phyloP scores from a whole-genome alignment of 23 red algal genomes.

The Chondrus crispus region DNA sequence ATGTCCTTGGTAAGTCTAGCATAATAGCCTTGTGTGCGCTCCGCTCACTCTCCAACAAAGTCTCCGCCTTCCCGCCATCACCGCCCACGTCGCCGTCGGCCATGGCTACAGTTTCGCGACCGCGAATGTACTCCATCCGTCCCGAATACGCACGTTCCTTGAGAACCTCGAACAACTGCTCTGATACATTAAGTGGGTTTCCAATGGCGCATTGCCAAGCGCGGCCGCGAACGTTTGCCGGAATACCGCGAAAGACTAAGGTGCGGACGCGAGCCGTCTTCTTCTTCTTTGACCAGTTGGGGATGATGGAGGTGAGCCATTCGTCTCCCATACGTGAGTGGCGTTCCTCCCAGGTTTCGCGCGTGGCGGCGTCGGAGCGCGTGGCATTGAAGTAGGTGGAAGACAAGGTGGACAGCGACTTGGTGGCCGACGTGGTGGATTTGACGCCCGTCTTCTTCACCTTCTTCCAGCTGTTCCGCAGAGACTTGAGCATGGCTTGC shows the following conservation, averaged over 20 bases:
- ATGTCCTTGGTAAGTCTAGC: conserved; percentile 93
- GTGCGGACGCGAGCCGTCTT: conserved; percentile 69
- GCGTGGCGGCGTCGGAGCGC: background rate
- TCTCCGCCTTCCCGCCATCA: conserved; percentile 72
- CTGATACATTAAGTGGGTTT: conserved; percentile 82
- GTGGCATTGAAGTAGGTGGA: conserved; percentile 29
- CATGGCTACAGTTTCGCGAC: conserved; percentile 36
- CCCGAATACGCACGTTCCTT: conserved; percentile 77
- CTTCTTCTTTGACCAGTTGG: conserved; percentile 74
- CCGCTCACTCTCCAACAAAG: conserved; percentile 63
- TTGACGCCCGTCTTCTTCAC: conserved; percentile 57
- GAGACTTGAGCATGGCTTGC: conserved; percentile 20
- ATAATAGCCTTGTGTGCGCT: conserved; percentile 93
- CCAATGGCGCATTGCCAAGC: conserved; percentile 88
- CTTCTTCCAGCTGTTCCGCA: conserved; percentile 55
- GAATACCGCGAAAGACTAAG: conserved; percentile 82
- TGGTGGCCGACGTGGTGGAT: conserved; percentile 24
- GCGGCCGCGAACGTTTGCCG: conserved; percentile 72
- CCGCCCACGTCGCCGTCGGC: conserved; percentile 92
- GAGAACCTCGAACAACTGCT: conserved; percentile 81
- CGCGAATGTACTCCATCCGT: conserved; percentile 61
- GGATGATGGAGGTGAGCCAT: conserved; percentile 84
- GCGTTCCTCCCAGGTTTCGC: conserved; percentile 52
- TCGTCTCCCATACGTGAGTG: conserved; percentile 60
- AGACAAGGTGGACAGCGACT: conserved; percentile 24